phyloP scores from a whole-genome alignment of 2,329 filamentous ascomycete species.

The Penicillium carneum region DNA sequence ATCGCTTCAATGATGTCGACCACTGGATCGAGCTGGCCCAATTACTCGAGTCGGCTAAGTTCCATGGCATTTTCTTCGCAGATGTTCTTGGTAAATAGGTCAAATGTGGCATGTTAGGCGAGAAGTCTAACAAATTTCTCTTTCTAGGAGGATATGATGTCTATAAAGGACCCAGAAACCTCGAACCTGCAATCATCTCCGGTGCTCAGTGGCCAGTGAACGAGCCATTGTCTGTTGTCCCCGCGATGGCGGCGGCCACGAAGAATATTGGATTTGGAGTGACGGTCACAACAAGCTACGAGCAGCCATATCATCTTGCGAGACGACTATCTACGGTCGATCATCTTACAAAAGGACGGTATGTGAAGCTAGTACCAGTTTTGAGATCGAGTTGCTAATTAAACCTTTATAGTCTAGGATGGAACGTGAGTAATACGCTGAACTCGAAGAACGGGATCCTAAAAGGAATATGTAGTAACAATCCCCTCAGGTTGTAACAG shows the following conservation, averaged over 20 bases:
- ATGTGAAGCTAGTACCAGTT: slow-evolving; percentile 28
- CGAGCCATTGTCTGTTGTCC: slow-evolving; percentile 68
- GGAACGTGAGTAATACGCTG: slow-evolving; percentile 56
- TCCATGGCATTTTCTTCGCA: slow-evolving; percentile 72
- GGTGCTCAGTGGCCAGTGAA: slow-evolving; percentile 76
- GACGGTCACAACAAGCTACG: slow-evolving; percentile 72
- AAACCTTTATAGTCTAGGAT: slow-evolving; percentile 55
- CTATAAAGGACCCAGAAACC: slow-evolving; percentile 67
- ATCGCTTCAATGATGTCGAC: slow-evolving; percentile 65
- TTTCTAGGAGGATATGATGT: slow-evolving; percentile 69
- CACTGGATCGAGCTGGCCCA: slow-evolving; percentile 69
- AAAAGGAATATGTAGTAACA: neutral
- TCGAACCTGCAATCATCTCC: slow-evolving; percentile 66
- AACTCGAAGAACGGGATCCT: neutral
- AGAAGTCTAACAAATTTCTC: slow-evolving; percentile 15
- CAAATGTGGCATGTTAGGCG: neutral
- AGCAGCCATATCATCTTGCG: slow-evolving; percentile 72
- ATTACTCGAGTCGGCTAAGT: slow-evolving; percentile 67
- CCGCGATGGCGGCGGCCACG: slow-evolving; percentile 73
- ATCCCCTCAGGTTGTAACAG: slow-evolving; percentile 65
- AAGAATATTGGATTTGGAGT: slow-evolving; percentile 73
- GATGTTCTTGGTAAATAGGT: slow-evolving; percentile 63
- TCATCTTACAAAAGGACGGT: slow-evolving; percentile 69
- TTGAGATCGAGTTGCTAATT: neutral
- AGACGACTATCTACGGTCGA: slow-evolving; percentile 71